Conservation (phyloP, 441 rosid species). For the Gossypium gossypioides region DNA sequence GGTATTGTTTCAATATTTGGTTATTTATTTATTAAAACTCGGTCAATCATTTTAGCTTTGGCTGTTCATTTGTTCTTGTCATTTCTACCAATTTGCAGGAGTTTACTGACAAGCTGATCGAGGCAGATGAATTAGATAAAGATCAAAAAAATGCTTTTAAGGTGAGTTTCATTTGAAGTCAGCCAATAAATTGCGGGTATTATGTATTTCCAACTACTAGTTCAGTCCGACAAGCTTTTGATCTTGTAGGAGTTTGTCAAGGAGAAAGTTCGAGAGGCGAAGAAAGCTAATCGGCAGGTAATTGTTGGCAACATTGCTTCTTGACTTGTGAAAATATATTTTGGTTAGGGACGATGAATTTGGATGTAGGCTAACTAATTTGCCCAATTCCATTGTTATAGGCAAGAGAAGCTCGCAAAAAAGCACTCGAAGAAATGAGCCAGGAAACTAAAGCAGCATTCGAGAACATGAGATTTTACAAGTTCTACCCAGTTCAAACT, state of each 20-base stretch:
- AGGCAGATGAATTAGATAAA: conserved; percentile 47
- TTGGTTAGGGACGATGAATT: not conserved
- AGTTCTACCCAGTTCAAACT: conserved; percentile 68
- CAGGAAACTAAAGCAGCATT: conserved; percentile 51
- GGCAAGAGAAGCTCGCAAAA: conserved; percentile 70
- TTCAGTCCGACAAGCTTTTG: conserved; percentile 5
- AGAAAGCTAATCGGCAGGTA: conserved; percentile 80
- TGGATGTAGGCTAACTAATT: not conserved
- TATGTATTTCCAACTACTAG: not conserved
- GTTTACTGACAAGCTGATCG: conserved; percentile 46
- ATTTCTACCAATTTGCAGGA: conserved; percentile 35
- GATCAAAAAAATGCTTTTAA: conserved; percentile 79
- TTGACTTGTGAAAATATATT: not conserved
- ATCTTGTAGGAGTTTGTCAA: conserved; percentile 55
- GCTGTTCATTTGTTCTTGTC: not conserved
- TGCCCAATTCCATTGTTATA: conserved; percentile 17
- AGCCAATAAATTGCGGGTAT: not conserved
- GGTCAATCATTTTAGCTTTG: not conserved
- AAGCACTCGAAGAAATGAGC: conserved; percentile 53
- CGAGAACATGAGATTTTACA: conserved; percentile 59
- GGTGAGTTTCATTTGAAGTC: conserved; percentile 28
- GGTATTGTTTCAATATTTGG: not conserved
- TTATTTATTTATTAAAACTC: not conserved
- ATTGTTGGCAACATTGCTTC: not conserved
- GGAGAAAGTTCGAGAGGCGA: conserved; percentile 75